These are phyloP conservation scores for Candida boidinii DNA, from an alignment of 805 yeast species.

Conservation along the genomic window DNA sequence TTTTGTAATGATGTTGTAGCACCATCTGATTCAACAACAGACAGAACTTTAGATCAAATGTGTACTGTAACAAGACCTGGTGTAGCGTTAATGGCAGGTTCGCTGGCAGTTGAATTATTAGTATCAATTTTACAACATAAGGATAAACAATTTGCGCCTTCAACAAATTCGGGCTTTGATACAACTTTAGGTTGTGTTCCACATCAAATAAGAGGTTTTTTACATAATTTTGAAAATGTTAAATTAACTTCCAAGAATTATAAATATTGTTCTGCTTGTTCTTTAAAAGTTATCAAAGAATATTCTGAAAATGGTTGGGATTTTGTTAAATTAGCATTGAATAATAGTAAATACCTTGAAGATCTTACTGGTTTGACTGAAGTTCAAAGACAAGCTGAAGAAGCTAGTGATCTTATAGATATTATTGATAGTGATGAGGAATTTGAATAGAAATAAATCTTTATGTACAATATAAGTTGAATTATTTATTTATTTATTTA, in stretches of 20 bases:
- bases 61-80: slow-evolving; percentile 99
- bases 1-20: slow-evolving; percentile 95
- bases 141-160: slow-evolving; percentile 31
- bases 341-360: slow-evolving; percentile 61
- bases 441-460: slow-evolving; percentile 7
- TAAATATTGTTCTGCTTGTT: slow-evolving; percentile 81
- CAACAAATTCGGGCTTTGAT: slow-evolving; percentile 5
- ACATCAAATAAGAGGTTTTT: slow-evolving; percentile 87
- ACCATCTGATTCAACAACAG: slow-evolving; percentile 80
- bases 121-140: slow-evolving; percentile 69
- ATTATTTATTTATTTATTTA: no score
- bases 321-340: slow-evolving; percentile 65
- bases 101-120: slow-evolving; percentile 77
- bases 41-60: slow-evolving; percentile 92
- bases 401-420: slow-evolving; percentile 30
- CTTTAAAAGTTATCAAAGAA: slow-evolving; percentile 43
- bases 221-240: slow-evolving; percentile 54
- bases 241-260: slow-evolving; percentile 68
- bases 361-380: slow-evolving; percentile 69
- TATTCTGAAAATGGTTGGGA: slow-evolving; percentile 63
- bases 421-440: slow-evolving; percentile 32
- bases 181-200: slow-evolving; percentile 62
- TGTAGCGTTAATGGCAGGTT: slow-evolving; percentile 79
- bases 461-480: no score
- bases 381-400: slow-evolving; percentile 65